Conservation (phyloP, 805 yeast species). For the Pichia eremophila region DNA sequence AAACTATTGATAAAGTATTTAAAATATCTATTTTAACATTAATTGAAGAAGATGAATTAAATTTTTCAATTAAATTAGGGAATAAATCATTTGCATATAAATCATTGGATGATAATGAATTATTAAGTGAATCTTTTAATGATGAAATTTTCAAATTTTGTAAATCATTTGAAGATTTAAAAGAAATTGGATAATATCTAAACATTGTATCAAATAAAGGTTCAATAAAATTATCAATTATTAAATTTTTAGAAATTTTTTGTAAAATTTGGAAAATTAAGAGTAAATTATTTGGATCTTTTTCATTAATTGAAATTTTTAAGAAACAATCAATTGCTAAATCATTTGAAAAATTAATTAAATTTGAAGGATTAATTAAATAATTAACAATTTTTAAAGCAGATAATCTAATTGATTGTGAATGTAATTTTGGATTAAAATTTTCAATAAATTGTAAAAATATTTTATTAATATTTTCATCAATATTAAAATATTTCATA, state of each 20-base stretch:
- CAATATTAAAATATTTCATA: slow-evolving; percentile 40
- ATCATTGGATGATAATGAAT: slow-evolving; percentile 52
- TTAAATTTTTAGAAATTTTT: slow-evolving; percentile 34
- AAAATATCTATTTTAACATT: slow-evolving; percentile 68
- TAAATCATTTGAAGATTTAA: slow-evolving; percentile 89
- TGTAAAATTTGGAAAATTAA: slow-evolving; percentile 53
- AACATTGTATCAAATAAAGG: slow-evolving; percentile 81
- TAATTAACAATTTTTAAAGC: slow-evolving; percentile 43
- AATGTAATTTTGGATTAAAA: slow-evolving; percentile 47
- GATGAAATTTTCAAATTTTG: slow-evolving; percentile 71
- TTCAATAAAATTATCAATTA: slow-evolving; percentile 37
- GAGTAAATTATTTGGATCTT: slow-evolving; percentile 84
- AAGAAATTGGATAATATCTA: slow-evolving; percentile 94
- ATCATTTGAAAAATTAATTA: slow-evolving; percentile 25
- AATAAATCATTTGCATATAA: slow-evolving; percentile 64
- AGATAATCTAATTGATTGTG: slow-evolving; percentile 53
- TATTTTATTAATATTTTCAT: slow-evolving; percentile 29
- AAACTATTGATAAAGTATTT: slow-evolving; percentile 47
- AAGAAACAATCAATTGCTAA: slow-evolving; percentile 48
- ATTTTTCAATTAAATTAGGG: slow-evolving; percentile 69
- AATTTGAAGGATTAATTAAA: slow-evolving; percentile 25
- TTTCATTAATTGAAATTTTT: slow-evolving; percentile 74
- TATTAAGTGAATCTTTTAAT: slow-evolving; percentile 52
- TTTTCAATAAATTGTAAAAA: slow-evolving; percentile 27
- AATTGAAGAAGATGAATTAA: slow-evolving; percentile 60